Conservation (phyloP, 768 basidiomycete species). For the Arthromyces matolae region DNA sequence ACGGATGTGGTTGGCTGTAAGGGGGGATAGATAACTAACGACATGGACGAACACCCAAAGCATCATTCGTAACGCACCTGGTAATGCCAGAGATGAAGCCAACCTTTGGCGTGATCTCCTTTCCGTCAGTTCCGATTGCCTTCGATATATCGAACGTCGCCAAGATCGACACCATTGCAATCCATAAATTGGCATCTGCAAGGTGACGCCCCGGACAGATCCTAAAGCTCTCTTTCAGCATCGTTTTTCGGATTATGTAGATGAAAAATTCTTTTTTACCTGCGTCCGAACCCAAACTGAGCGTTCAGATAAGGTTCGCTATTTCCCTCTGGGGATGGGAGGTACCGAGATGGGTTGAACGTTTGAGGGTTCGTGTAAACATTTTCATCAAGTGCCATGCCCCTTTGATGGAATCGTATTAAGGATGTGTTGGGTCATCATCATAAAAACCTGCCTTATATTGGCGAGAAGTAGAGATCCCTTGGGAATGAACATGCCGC, state of each 20-base stretch:
- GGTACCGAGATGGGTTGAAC: conserved; percentile 41
- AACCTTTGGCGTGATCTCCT: conserved; percentile 28
- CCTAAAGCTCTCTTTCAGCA: conserved; percentile 10
- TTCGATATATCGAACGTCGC: conserved; percentile 31
- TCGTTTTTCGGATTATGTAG: background rate
- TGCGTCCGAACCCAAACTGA: conserved; percentile 21
- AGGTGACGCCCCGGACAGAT: conserved; percentile 41
- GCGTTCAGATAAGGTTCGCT: conserved; percentile 10
- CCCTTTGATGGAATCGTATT: conserved; percentile 33
- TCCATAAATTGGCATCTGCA: conserved; percentile 36
- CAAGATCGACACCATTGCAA: conserved; percentile 15
- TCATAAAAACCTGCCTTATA: conserved; percentile 12
- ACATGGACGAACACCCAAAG: too few species aligned
- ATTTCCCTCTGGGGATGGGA: conserved; percentile 19
- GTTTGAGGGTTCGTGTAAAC: conserved; percentile 36
- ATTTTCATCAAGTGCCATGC: conserved; percentile 33
- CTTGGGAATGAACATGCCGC: conserved; percentile 35
- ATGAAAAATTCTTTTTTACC: background rate
- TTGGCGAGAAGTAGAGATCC: conserved; percentile 24
- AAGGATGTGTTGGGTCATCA: background rate
- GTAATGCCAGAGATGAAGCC: too few species aligned
- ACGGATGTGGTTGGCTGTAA: too few species aligned
- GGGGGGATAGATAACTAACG: too few species aligned
- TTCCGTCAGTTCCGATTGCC: conserved; percentile 27
- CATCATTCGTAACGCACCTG: too few species aligned